Conservation (phyloP, 2,329 filamentous ascomycete genomes). For the Aspergillus hortae region DNA sequence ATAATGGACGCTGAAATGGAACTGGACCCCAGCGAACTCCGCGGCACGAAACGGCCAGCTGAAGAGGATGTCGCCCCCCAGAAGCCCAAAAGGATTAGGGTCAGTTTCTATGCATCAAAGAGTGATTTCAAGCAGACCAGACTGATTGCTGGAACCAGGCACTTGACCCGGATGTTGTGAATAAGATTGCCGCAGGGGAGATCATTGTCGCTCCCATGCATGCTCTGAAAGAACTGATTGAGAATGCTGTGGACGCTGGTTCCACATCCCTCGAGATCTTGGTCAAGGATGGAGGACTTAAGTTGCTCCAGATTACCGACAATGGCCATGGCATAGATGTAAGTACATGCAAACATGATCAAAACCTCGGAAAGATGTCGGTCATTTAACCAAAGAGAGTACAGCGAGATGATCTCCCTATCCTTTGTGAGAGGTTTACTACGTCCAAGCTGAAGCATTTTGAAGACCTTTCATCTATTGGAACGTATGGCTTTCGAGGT, state of each 20-base stretch:
- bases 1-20: constrained; percentile 36
- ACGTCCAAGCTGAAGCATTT: constrained; percentile 94
- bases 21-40: constrained; percentile 32
- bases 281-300: constrained; percentile 91
- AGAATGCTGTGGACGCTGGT: constrained; percentile 97
- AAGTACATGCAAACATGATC: constrained; percentile 27
- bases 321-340: constrained; percentile 96
- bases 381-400: constrained; percentile 10
- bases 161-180: constrained; percentile 87
- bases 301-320: constrained; percentile 93
- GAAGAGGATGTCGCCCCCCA: constrained; percentile 38
- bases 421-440: constrained; percentile 93
- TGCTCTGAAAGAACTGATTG: constrained; percentile 91
- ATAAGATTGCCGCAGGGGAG: constrained; percentile 97
- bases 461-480: constrained; percentile 84
- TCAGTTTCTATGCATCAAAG: constrained; percentile 8
- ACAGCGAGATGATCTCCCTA: constrained; percentile 83
- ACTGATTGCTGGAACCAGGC: constrained; percentile 53
- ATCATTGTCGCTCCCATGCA: constrained; percentile 98
- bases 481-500: constrained; percentile 95
- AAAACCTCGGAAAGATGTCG: background rate
- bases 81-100: constrained; percentile 49
- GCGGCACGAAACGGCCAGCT: constrained; percentile 50
- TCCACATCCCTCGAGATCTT: constrained; percentile 86
- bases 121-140: background rate